A percentile compares a stretch with the other conserved stretches of the same genome.
These are phyloP conservation scores for Coniophora puteana DNA, from an alignment of 1,284 basidiomycete species.

Conservation along the genomic window DNA sequence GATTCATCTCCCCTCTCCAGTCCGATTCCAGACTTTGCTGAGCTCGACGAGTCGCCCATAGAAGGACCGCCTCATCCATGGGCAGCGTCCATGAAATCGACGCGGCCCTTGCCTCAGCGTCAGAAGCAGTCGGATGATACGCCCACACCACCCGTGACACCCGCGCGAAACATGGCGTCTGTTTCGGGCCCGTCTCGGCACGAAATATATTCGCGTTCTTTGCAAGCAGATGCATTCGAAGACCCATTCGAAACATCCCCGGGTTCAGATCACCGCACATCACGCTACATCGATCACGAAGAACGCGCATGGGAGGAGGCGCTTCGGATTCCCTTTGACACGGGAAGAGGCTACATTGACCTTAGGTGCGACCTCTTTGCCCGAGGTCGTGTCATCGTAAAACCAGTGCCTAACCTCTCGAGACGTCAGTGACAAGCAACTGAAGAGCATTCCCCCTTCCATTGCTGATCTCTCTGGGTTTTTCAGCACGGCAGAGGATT, in stretches of 20 bases:
- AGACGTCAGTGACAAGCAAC: conserved; percentile 17
- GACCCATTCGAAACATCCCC: conserved; percentile 5
- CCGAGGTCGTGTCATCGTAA: no score
- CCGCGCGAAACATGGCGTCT: conserved; percentile 16
- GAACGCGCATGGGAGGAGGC: conserved; percentile 27
- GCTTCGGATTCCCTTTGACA: conserved; percentile 22
- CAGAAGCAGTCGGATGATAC: conserved; percentile 25
- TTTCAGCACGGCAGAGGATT: conserved; percentile 25
- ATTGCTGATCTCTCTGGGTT: conserved; percentile 21
- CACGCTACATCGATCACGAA: conserved; percentile 20
- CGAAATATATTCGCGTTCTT: conserved; percentile 16
- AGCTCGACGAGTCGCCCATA: conserved; percentile 20
- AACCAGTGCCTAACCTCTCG: not conserved
- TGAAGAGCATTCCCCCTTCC: conserved; percentile 23
- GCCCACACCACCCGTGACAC: conserved; percentile 20
- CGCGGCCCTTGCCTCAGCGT: conserved; percentile 21
- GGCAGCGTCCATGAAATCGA: conserved; percentile 27
- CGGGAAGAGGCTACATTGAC: conserved; percentile 27
- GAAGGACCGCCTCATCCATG: conserved; percentile 24
- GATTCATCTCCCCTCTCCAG: conserved; percentile 28
- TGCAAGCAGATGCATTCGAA: conserved; percentile 15
- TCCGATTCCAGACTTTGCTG: conserved; percentile 12
- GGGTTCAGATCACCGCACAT: conserved; percentile 13
- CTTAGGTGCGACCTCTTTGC: conserved; percentile 23
- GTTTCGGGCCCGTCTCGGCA: conserved; percentile 10